A percentile compares a stretch with the other conserved stretches of the same genome.
These are phyloP conservation scores for Epichloe coenophiala DNA, from an alignment of 2,329 filamentous ascomycete genomes.

Conservation along the genomic window DNA sequence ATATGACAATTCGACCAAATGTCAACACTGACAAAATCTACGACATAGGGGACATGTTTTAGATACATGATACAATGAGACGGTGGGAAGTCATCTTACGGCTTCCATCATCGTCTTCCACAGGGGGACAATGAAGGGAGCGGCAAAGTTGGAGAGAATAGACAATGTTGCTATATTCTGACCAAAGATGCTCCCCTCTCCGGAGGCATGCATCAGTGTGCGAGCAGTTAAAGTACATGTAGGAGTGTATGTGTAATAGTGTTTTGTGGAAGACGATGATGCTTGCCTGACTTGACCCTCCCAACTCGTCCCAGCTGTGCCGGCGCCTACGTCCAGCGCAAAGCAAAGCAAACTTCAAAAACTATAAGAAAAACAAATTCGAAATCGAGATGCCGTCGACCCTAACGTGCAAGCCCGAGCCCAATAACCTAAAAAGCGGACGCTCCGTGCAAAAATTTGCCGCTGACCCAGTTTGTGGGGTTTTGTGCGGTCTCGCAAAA, in stretches of 20 bases:
- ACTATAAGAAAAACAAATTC: conserved; percentile 3
- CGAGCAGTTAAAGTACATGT: conserved; percentile 52
- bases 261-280: conserved; percentile 54
- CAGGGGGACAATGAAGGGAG: conserved; percentile 24
- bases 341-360: conserved; percentile 5
- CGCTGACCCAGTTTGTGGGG: conserved; percentile 13
- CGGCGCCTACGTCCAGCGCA: conserved; percentile 1
- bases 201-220: conserved; percentile 16
- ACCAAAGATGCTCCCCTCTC: conserved; percentile 22
- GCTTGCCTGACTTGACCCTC: conserved; percentile 42
- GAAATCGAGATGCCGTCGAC: conserved; percentile 5
- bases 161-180: conserved; percentile 29
- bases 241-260: conserved; percentile 11
- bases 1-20: conserved; percentile 15
- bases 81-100: conserved; percentile 33
- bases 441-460: conserved; percentile 18
- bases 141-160: conserved; percentile 22
- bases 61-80: conserved; percentile 6
- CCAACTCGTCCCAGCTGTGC: conserved; percentile 5
- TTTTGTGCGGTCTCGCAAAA: conserved; percentile 14
- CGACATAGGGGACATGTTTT: conserved; percentile 4
- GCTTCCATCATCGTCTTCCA: conserved; percentile 51
- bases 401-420: conserved; percentile 9
- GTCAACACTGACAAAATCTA: conserved; percentile 4
- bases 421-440: conserved; percentile 12